A percentile compares a stretch with the other conserved stretches of the same genome.
Evolutionary conservation across 305 asterid species (phyloP).

Genomic region (Salvia sclarea): DNA sequence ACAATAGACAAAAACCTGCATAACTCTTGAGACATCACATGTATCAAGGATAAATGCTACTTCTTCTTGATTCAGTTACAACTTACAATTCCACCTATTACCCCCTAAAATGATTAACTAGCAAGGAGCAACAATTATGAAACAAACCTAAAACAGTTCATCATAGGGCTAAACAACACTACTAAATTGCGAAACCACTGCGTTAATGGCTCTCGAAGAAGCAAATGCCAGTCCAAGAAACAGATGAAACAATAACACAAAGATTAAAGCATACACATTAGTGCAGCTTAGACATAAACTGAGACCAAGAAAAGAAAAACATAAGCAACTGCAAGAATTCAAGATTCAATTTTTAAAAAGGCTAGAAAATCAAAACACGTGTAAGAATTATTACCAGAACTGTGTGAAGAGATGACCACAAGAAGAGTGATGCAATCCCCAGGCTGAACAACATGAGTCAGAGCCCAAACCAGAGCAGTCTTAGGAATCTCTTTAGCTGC

Average conservation of each 20-base stretch:
- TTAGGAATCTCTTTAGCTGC: constrained; percentile 95
- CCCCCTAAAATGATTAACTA: neutral
- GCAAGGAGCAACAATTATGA: constrained; percentile 2
- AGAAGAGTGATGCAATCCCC: constrained; percentile 96
- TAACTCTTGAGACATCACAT: neutral
- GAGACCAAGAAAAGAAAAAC: neutral
- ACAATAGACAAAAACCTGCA: neutral
- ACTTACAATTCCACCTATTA: neutral
- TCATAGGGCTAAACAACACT: neutral
- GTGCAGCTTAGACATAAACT: neutral
- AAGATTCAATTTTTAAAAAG: neutral
- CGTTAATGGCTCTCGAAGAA: neutral
- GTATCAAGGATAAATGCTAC: constrained; percentile 7
- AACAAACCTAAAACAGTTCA: constrained; percentile 2
- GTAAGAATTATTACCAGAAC: constrained; percentile 52
- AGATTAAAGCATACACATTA: neutral
- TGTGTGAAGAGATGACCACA: constrained; percentile 74
- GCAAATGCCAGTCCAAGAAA: neutral
- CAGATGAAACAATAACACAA: neutral
- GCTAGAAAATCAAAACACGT: constrained; percentile 20
- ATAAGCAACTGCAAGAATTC: neutral
- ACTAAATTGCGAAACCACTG: neutral
- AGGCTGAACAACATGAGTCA: constrained; percentile 98
- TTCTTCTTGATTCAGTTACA: neutral
- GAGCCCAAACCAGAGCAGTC: constrained; percentile 91